phyloP scores from a whole-genome alignment of 2,329 filamentous ascomycete species.

The Plectosphaerella plurivora region DNA sequence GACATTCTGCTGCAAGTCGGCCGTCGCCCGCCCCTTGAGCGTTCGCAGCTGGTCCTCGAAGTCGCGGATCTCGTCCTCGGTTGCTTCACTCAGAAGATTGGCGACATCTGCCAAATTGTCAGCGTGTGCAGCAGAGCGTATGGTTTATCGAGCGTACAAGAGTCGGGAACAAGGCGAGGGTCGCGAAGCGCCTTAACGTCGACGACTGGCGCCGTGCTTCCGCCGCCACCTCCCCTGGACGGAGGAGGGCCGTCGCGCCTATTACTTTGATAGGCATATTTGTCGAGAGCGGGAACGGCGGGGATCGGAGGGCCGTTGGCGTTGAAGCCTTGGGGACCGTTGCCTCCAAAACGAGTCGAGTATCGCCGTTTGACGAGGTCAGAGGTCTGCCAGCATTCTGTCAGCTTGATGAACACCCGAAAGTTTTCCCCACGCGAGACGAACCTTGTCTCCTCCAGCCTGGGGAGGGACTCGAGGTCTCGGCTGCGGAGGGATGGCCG shows the following conservation, averaged over 20 bases:
- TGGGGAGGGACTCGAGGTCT: slow-evolving; percentile 39
- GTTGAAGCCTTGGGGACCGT: slow-evolving; percentile 62
- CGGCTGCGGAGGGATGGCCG: slow-evolving; percentile 6
- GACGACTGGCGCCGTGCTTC: slow-evolving; percentile 57
- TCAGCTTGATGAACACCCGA: slow-evolving; percentile 1
- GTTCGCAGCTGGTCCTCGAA: slow-evolving; percentile 74
- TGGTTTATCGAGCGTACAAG: slow-evolving; percentile 50
- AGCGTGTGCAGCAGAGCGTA: not conserved
- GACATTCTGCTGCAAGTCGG: slow-evolving; percentile 89
- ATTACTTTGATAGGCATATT: slow-evolving; percentile 49
- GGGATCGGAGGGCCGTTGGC: slow-evolving; percentile 70
- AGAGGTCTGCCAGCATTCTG: slow-evolving; percentile 45
- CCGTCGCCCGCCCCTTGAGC: slow-evolving; percentile 71
- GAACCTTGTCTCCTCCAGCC: slow-evolving; percentile 51
- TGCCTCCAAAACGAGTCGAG: slow-evolving; percentile 83
- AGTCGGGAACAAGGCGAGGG: slow-evolving; percentile 72
- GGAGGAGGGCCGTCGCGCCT: slow-evolving; percentile 48
- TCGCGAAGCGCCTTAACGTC: slow-evolving; percentile 77
- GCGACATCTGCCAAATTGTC: slow-evolving; percentile 48
- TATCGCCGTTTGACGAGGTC: slow-evolving; percentile 94
- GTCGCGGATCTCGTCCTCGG: slow-evolving; percentile 79
- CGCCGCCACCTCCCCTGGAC: slow-evolving; percentile 37
- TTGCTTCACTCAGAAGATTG: slow-evolving; percentile 73
- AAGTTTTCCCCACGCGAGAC: slow-evolving; percentile 5
- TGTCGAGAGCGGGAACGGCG: slow-evolving; percentile 53